Percentiles rank a stretch among this genome's conserved stretches.
Evolutionary conservation across 1,139 yeast species (phyloP).

Genomic region (Yamadazyma jaroonii): DNA sequence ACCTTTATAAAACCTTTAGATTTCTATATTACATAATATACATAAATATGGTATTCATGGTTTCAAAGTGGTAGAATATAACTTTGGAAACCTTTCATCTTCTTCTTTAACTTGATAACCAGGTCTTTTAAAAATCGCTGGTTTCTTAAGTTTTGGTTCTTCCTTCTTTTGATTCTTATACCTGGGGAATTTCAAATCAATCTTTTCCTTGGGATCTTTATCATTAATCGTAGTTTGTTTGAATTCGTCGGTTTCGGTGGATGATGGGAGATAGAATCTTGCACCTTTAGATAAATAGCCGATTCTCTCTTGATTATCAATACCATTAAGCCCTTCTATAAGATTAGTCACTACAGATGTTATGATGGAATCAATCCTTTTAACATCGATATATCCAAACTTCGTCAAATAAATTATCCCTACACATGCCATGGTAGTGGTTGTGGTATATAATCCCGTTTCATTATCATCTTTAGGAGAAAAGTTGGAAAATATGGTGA

Average conservation of each 20-base stretch:
- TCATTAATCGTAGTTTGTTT: neutral
- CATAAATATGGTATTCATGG: conserved; percentile 6
- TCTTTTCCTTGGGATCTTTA: neutral
- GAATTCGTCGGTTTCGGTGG: neutral
- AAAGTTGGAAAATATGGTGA: conserved; percentile 34
- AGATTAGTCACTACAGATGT: conserved; percentile 16
- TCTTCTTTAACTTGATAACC: conserved; percentile 16
- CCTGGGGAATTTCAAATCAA: conserved; percentile 15
- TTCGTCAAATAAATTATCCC: conserved; percentile 13
- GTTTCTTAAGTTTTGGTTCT: conserved; percentile 41
- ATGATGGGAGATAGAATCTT: neutral
- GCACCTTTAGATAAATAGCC: conserved; percentile 31
- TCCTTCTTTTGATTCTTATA: conserved; percentile 12
- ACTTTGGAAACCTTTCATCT: conserved; percentile 26
- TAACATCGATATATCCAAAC: conserved; percentile 13
- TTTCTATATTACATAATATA: conserved; percentile 4
- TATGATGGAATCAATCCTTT: conserved; percentile 19
- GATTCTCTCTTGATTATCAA: conserved; percentile 29
- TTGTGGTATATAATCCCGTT: conserved; percentile 39
- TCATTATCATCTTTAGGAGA: conserved; percentile 34
- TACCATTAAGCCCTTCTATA: conserved; percentile 22
- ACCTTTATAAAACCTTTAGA: conserved; percentile 29
- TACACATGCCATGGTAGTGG: conserved; percentile 17
- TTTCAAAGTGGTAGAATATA: conserved; percentile 24
- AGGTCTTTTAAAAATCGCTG: conserved; percentile 49